Base-by-base conservation (phyloP, 768 basidiomycete genomes). In the Mycena sanguinolenta region DNA sequence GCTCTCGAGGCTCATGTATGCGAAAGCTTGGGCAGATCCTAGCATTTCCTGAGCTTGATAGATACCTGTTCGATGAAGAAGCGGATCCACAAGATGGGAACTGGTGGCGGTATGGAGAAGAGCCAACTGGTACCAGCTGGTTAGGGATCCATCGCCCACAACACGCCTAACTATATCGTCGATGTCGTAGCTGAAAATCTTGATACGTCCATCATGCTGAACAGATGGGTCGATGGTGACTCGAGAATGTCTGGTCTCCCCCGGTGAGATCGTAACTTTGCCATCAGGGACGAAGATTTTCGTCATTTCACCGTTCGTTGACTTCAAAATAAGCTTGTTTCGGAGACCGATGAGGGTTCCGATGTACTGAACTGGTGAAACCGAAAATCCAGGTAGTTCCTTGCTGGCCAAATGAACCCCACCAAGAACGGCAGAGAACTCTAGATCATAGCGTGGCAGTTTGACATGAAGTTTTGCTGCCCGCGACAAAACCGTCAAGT, bases 41-140 rank as follows among this genome's bases (percentile, higher is more conserved):
- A 88, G 75, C 50, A 82, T 74, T 54, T 77, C 71, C 25, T 87
- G 72, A 0, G 86, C 86, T 53, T 87, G 81, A 49, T 85, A 82
- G 1, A 82, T 82, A 4, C 87, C 87, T 0, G 83, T 84, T 10
- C 82, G 81, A 21, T 73, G 71, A 0, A 83, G 85, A 25, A 88
- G 77, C 4, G 85, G 84, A 74, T 88, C 87, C 13, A 79, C 77
- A 16, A 83, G 74, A 54, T 80, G 80, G 52, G 82, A 80, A 28
- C 82, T 83, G 1, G 82, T 87, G 3, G 86, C 65, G n/a, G 84
- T 83, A 52, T 89, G 88, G n/a, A 89, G 77, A 59, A 85, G 85
- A 4, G 81, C 77, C 54, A 77, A 79, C 63, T 79, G 85, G 9
- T 87, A 69, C 61, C 62, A 63, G 67, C 67, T 69, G 10, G 72